These are phyloP conservation scores for Ganoderma sp. DNA, from an alignment of 1,284 basidiomycete species.

Conservation along the genomic window DNA sequence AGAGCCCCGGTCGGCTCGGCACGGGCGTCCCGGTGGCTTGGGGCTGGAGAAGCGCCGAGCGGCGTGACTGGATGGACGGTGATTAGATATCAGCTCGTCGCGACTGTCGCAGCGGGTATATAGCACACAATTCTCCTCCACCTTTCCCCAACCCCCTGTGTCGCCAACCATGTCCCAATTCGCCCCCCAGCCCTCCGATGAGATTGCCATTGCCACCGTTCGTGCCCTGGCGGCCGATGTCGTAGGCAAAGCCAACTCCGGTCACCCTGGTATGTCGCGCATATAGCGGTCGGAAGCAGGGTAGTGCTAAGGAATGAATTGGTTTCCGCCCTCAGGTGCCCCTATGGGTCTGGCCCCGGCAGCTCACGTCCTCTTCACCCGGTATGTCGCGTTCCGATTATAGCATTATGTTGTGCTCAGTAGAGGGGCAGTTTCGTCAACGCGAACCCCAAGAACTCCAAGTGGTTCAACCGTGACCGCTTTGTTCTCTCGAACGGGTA, in stretches of 20 bases:
- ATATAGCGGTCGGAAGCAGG: slow-evolving; percentile 6
- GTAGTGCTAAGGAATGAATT: slow-evolving; percentile 10
- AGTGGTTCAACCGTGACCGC: slow-evolving; percentile 92
- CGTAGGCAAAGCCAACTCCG: slow-evolving; percentile 87
- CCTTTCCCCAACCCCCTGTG: slow-evolving; percentile 25
- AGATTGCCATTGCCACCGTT: slow-evolving; percentile 68
- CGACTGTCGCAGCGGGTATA: slow-evolving; percentile 33
- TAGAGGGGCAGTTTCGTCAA: slow-evolving; percentile 70
- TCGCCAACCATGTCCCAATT: slow-evolving; percentile 52
- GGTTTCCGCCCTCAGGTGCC: slow-evolving; percentile 58
- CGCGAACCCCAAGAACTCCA: slow-evolving; percentile 85
- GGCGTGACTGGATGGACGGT: slow-evolving; percentile 18
- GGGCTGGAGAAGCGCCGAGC: slow-evolving; percentile 1
- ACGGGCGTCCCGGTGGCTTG: not conserved
- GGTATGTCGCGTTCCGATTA: slow-evolving; percentile 47
- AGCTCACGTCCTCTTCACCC: slow-evolving; percentile 86
- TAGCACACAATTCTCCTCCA: slow-evolving; percentile 27
- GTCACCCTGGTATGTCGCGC: slow-evolving; percentile 75
- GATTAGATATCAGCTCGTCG: slow-evolving; percentile 34
- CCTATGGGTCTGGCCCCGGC: slow-evolving; percentile 93
- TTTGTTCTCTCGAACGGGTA: slow-evolving; percentile 88
- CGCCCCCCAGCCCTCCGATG: slow-evolving; percentile 53
- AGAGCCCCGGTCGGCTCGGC: slow-evolving; percentile 4
- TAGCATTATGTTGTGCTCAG: slow-evolving; percentile 9
- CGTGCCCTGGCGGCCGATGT: slow-evolving; percentile 75